phyloP scores from a whole-genome alignment of 225 moss, liverwort and hornwort species.

The Asterella californica region DNA sequence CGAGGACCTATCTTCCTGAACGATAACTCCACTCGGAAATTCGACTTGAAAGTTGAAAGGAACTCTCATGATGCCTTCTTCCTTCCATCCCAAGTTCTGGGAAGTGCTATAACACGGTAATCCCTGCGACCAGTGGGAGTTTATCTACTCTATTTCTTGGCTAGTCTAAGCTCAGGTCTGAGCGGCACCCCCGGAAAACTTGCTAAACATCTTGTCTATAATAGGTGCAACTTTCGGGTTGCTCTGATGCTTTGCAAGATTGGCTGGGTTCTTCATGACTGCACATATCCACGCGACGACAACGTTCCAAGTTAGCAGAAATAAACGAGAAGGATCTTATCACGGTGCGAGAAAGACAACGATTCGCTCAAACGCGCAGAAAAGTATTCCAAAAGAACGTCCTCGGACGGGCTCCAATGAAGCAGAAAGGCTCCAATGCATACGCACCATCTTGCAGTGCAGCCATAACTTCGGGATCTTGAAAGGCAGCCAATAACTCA shows the following conservation, averaged over 20 bases:
- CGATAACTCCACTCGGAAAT: not conserved
- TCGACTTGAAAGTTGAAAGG: not conserved
- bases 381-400: not conserved
- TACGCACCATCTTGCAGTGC: slow-evolving; percentile 93
- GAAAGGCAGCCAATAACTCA: slow-evolving; percentile 81
- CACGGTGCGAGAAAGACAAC: not conserved
- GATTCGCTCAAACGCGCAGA: not conserved
- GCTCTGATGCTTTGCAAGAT: slow-evolving; percentile 83
- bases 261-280: slow-evolving; percentile 95
- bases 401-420: not conserved
- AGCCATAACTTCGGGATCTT: slow-evolving; percentile 92
- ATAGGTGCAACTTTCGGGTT: slow-evolving; percentile 89
- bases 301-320: not conserved
- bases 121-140: slow-evolving; percentile 11
- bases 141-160: not conserved
- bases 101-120: slow-evolving; percentile 2
- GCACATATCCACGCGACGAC: slow-evolving; percentile 13
- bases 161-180: not conserved
- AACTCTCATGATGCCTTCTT: not conserved
- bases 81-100: not conserved
- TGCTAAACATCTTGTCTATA: slow-evolving; percentile 88
- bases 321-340: too few species aligned
- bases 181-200: slow-evolving; percentile 56
- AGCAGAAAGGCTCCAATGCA: not conserved
- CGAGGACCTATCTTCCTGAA: not conserved